Evolutionary conservation across 2,329 filamentous ascomycete species (phyloP), one percentile per base, ranked within the genome.

Genomic region (Neonectria ditissima): DNA sequence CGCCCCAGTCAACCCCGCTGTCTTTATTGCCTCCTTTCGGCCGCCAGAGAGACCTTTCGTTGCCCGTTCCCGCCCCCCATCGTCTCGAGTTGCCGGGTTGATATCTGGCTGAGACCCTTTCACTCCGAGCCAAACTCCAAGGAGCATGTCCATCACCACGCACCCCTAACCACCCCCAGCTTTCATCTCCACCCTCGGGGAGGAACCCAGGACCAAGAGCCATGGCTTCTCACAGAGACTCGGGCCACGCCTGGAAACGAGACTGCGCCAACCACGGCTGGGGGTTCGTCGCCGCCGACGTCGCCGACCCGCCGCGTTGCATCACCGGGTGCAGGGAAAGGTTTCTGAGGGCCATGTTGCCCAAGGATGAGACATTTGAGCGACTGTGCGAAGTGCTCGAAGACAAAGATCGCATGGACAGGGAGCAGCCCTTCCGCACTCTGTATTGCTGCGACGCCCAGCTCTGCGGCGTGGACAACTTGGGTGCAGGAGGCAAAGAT

Each of bases 371-470:
- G 65, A 75, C 75, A 60, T 76, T 80, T 64, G 53, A 63, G 9
- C 60, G 67, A 10, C 72, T 73, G 37, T 82, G 81, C 66, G 64
- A 75, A 63, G 65, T 63, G 6, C 73, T 80, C 5, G 67, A 74
- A 66, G 63, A 74, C 71, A 69, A 54, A 20, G 55, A 62, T 8
- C 57, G 63, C 22, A 66, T 74, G 32, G 69, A 72, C 54, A 69
- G 71, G 26, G 70, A 76, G 44, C 54, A 71, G 8, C 62, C 64
- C n/a, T 77, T 87, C 11, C 81, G 79, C 77, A 71, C 76, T 43
- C 75, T 87, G 22, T 87, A 87, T 70, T 84, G 83, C 73, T 86
- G 85, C 72, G 83, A 86, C 70, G 78, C 80, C 52, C 79, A 78
- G 54, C 78, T 78, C 52, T 87, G 85, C 69, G 85, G 84, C 28